Base-by-base conservation (phyloP, 176 grass and related monocot genomes). In the Secale cereale region DNA sequence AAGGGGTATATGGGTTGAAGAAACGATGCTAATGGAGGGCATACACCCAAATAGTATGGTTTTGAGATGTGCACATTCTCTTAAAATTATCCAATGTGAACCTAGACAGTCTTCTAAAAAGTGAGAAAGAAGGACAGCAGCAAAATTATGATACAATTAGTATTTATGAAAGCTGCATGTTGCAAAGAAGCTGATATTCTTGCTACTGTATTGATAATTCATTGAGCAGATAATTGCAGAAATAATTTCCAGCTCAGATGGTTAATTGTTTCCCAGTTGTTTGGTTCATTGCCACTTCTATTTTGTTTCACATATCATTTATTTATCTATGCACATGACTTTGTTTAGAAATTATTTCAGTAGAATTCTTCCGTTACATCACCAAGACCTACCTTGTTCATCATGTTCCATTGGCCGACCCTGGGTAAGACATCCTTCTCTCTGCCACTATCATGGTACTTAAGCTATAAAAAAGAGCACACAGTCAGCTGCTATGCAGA, bases 351-450 rank as follows among this genome's bases (percentile, higher is more conserved):
- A 74, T 41, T 70, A 78, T 78, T 4, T 68, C 8, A 6, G 52
- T 22, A 68, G 17, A 6, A 57, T 1, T 57, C 15, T 86, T 68
- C 23, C 37, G 16, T 16, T 45, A 45, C 12, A 45, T 75, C 62
- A 52, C 32, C 17, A 73, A 69, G 14, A 5, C 60, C 20, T 89
- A 98, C 96, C 93, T 98, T 98, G 36, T 95, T 93, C 93, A 95
- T 95, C 96, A 98, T 98, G 83, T 98, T 98, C 96, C 96, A 98
- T 69, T 95, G 93, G 61, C 96, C 96, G 50, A 98, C 31, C 77
- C 87, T 98, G 65, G 96, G 96, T 64, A 92, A 85, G 57, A 94
- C 94, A 89, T 98, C 92, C 72, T 92, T 95, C 86, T 95, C 93
- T 86, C 89, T 93, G 26, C 96, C 96, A 76, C 89, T 95, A 56